Percentiles rank a stretch among this genome's conserved stretches.
Evolutionary conservation across 768 basidiomycete species (phyloP).

Genomic region (Naganishia randhawae): DNA sequence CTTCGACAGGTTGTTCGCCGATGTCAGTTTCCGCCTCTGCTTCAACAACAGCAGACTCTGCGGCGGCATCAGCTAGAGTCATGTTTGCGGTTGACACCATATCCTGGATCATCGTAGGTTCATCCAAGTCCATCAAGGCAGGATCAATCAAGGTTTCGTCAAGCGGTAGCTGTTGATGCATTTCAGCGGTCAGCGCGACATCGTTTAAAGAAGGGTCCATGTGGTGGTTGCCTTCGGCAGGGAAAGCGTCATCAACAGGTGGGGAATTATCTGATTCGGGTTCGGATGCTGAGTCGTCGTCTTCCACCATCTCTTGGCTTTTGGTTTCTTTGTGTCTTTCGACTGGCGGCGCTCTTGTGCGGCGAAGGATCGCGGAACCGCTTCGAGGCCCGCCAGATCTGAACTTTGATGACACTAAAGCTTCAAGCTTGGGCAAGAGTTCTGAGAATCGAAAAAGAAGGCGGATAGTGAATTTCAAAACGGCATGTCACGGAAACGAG

Average conservation of each 20-base stretch:
- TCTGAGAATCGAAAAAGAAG: not conserved
- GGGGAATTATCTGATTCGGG: not conserved
- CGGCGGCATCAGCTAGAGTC: not conserved
- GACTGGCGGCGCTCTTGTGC: not conserved
- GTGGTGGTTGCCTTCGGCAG: not conserved
- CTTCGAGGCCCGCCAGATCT: slow-evolving; percentile 2
- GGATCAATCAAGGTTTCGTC: slow-evolving; percentile 10
- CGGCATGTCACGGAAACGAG: not conserved
- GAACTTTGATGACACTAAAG: not conserved
- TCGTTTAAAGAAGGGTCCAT: not conserved
- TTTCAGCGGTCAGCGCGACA: not conserved
- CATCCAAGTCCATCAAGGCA: not conserved
- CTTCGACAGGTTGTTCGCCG: too few relatives aligned
- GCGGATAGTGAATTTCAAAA: not conserved
- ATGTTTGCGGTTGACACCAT: not conserved
- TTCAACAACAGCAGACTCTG: not conserved
- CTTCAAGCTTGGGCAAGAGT: slow-evolving; percentile 12
- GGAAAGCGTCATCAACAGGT: not conserved
- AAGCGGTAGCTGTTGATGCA: not conserved
- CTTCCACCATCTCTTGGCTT: slow-evolving; percentile 7
- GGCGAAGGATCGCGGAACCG: slow-evolving; percentile 4
- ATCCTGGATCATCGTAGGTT: not conserved
- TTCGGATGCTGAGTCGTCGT: slow-evolving; percentile 10
- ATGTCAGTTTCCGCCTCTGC: too few relatives aligned
- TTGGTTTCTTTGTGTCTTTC: slow-evolving; percentile 14